Evolutionary conservation across 257 asterid genomes (phyloP), one percentile per base, ranked within the genome.

Genomic region (Penstemon newberryi): DNA sequence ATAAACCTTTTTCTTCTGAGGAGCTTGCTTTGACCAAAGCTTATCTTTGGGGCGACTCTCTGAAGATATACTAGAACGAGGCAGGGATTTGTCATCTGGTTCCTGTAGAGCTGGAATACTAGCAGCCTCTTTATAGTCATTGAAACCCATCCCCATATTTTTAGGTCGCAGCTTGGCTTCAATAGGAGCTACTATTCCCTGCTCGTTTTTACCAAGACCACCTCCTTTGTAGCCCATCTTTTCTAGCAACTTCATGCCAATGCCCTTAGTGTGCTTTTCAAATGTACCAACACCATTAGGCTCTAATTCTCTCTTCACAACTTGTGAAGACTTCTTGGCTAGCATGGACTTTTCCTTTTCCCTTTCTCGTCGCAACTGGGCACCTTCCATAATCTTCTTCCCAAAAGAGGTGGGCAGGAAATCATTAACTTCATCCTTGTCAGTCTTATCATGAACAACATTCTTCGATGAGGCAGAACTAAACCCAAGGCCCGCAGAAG

Each of bases 221-320:
- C 97, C 98, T 73, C 97, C 98, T 77, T 69, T 84, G 66, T 90
- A 90, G 13, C 98, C 98, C 97, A 90, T 93, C 85, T 82, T 88
- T 80, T 77, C 92, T 47, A 93, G 85, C 83, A 93, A 71, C 76
- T 77, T 88, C 89, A 58, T 4, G 61, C 97, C 97, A 70, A 88
- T 83, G 37, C 98, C 97, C 66, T 81, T 88, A 8, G 96, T 88
- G 67, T 86, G 83, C 84, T 81, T 82, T 77, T 90, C 96, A 65
- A 92, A 90, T 5, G 71, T 19, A 72, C 96, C 95, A 44, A 88
- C 89, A 45, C 81, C 84, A 65, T 70, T 79, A 0, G 85, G 75
- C 52, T 82, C 82, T 5, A 54, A 42, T 45, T 83, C 93, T 57
- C 71, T 81, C 73, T 70, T 83, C 19, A 60, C 80, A 37, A 74